These are phyloP conservation scores for Phyllosticta citriasiana DNA, from an alignment of 2,329 filamentous ascomycete species.

Conservation along the genomic window DNA sequence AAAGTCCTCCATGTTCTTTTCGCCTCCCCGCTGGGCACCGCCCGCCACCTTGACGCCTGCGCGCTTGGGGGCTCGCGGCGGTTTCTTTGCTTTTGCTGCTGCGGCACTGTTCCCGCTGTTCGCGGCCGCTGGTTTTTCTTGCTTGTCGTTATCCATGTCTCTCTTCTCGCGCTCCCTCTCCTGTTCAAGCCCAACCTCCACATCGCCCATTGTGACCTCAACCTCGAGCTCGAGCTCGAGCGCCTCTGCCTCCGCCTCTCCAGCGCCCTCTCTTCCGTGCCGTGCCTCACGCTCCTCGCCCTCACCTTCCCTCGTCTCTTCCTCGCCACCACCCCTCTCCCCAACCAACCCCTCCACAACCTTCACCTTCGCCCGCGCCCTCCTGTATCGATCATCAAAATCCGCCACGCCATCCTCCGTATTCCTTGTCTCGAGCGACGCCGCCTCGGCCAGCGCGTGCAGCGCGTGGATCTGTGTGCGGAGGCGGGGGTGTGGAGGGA, in stretches of 20 bases:
- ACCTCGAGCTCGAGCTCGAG: not conserved
- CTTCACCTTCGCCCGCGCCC: slow-evolving; percentile 73
- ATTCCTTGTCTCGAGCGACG: slow-evolving; percentile 69
- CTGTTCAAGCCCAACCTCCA: not conserved
- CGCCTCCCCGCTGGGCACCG: slow-evolving; percentile 12
- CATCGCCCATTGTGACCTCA: not conserved
- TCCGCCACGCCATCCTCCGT: slow-evolving; percentile 82
- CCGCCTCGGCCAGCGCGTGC: slow-evolving; percentile 67
- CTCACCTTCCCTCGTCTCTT: slow-evolving; percentile 9
- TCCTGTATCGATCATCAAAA: slow-evolving; percentile 79
- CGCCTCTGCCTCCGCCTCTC: not conserved
- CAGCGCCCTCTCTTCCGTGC: not conserved
- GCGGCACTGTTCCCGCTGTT: not conserved
- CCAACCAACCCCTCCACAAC: slow-evolving; percentile 63
- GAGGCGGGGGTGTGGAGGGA: slow-evolving; percentile 50
- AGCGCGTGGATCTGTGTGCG: slow-evolving; percentile 67
- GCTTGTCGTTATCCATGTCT: not conserved
- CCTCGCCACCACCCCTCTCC: slow-evolving; percentile 12
- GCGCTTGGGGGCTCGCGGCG: not conserved
- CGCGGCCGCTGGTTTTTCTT: too few relatives aligned
- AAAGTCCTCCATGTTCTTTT: slow-evolving; percentile 30
- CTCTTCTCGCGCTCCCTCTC: not conserved
- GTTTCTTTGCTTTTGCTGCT: not conserved
- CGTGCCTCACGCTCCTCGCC: slow-evolving; percentile 1
- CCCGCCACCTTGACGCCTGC: slow-evolving; percentile 6